These are phyloP conservation scores for Backusella sp. DNA, from an alignment of 192 early-diverging fungal genomes.

Conservation along the genomic window DNA sequence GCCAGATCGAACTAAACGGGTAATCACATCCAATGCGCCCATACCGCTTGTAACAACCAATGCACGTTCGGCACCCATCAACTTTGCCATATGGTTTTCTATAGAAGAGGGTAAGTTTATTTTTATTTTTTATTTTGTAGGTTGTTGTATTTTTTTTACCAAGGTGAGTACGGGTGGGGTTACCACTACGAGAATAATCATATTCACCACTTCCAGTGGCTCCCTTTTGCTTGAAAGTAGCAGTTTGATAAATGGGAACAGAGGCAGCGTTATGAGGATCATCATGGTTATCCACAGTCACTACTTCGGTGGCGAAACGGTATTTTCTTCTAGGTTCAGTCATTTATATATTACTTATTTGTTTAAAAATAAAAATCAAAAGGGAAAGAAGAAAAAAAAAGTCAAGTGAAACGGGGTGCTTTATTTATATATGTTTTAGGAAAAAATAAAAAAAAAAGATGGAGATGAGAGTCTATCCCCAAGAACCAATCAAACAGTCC, in stretches of 20 bases:
- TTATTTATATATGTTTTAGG: not conserved
- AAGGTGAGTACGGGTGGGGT: conserved; percentile 93
- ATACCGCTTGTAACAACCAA: conserved; percentile 91
- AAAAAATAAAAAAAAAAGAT: not conserved
- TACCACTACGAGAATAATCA: conserved; percentile 96
- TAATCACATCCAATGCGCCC: conserved; percentile 91
- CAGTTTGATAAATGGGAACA: conserved; percentile 97
- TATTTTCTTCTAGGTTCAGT: conserved; percentile 48
- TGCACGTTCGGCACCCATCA: conserved; percentile 86
- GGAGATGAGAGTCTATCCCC: not conserved
- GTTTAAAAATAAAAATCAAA: not conserved
- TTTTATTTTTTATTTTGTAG: not conserved
- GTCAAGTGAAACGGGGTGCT: not conserved
- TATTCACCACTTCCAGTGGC: conserved; percentile 86
- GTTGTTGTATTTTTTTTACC: conserved; percentile 49
- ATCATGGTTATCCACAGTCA: conserved; percentile 68
- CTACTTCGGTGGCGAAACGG: conserved; percentile 74
- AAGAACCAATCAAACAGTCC: not conserved
- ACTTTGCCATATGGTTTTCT: conserved; percentile 92
- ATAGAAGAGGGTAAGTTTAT: not conserved
- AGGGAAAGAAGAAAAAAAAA: conserved; percentile 3
- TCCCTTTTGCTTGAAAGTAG: conserved; percentile 91
- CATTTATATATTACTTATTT: not conserved
- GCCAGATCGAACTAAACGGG: conserved; percentile 81
- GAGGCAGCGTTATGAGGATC: conserved; percentile 91